Base-by-base conservation (phyloP, 2,329 filamentous ascomycete genomes). In the Thelonectria discophora region DNA sequence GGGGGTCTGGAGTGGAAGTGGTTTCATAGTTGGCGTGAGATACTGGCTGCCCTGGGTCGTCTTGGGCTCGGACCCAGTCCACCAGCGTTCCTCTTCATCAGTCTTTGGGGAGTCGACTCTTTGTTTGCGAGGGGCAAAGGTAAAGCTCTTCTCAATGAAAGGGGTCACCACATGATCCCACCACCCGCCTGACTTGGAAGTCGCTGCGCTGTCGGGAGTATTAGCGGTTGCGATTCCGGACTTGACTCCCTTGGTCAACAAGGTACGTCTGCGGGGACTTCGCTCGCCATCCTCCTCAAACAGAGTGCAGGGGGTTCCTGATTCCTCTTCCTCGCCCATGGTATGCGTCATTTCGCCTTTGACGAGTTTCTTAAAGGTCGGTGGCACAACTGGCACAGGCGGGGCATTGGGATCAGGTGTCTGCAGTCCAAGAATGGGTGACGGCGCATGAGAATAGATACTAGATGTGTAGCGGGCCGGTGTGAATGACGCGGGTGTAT, bases 131-230 rank as follows among this genome's bases (percentile, higher is more conserved):
- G 76, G 78, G 48, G 79, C 77, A 20, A 83, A 81, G 39, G 80
- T 82, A 13, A 78, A 69, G 51, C 67, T 76, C 69, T 67, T 82
- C 70, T 84, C 80, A 15, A 77, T 69, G 69, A 93, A 93, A 0
- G 90, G 90, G 1, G 90, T 91, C 8, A 85, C 88, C 57, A 93
- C 86, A 66, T 91, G 83, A 69, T 92, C 91, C 90, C 90, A 93
- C 90, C 90, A 93, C 18, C 90, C 90, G 62, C 83, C 82, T 24
- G 88, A 89, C 57, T 82, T 83, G 11, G 85, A 83, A 43, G 80
- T 30, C 27, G 27, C 83, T 27, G 84, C 86, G 42, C 84, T 86
- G 49, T 81, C 75, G 46, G 81, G 75, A 43, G 78, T 76, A 65
- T 79, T 50, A 48, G 74, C 72, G 9, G 74, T 70, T 8, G 73